phyloP scores from a whole-genome alignment of 2,329 filamentous ascomycete species.

The Tolypocladium amazonense region DNA sequence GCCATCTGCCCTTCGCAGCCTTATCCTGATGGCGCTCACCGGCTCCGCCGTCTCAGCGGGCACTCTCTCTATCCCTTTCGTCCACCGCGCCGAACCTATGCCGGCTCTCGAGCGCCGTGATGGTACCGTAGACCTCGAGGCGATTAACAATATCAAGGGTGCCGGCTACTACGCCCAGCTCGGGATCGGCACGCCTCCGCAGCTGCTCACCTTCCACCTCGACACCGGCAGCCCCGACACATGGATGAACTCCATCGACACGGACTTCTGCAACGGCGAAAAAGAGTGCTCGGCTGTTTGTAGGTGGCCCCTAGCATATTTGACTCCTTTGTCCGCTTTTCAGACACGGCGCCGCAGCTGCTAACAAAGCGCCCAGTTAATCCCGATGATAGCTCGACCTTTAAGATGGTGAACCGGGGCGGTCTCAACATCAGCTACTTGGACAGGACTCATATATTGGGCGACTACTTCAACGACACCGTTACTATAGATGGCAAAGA shows the following conservation, averaged over 20 bases:
- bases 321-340: background rate
- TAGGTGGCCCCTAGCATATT: background rate
- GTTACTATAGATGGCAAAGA: constrained; percentile 36
- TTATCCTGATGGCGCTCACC: constrained; percentile 9
- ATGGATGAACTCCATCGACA: constrained; percentile 49
- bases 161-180: constrained; percentile 48
- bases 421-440: constrained; percentile 53
- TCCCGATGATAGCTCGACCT: constrained; percentile 35
- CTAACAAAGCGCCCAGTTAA: constrained; percentile 18
- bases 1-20: constrained; percentile 7
- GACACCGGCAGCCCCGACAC: constrained; percentile 56
- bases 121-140: constrained; percentile 20
- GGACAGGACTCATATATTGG: constrained; percentile 40
- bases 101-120: constrained; percentile 13
- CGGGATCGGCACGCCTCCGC: constrained; percentile 46
- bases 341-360: background rate
- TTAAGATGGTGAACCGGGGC: constrained; percentile 25
- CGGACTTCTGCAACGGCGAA: constrained; percentile 47
- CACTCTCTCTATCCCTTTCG: constrained; percentile 10
- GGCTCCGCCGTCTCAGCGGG: constrained; percentile 9
- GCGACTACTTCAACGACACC: constrained; percentile 48
- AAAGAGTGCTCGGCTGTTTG: constrained; percentile 11
- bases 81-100: background rate
- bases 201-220: constrained; percentile 42
- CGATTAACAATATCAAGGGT: constrained; percentile 41